Evolutionary conservation across 2,329 filamentous ascomycete species (phyloP).

Genomic region (Ophiostoma tasmaniense): DNA sequence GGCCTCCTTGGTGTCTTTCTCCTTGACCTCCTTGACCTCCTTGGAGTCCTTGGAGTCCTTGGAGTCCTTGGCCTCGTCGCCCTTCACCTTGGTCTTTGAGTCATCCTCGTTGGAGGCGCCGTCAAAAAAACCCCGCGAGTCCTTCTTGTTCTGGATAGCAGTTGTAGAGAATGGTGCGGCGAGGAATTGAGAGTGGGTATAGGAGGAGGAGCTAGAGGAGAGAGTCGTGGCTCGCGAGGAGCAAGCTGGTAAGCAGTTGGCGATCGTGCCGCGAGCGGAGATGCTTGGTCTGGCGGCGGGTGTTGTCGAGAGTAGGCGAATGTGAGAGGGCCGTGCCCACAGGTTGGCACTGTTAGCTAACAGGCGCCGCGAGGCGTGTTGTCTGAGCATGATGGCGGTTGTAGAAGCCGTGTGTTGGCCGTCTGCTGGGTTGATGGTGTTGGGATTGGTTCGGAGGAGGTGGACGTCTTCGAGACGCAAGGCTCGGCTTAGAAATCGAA

Average conservation of each 20-base stretch:
- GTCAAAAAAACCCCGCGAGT: constrained; percentile 21
- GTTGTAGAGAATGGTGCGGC: constrained; percentile 16
- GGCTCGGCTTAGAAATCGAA: constrained; percentile 13
- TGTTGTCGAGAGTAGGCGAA: constrained; percentile 12
- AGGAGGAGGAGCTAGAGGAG: not conserved
- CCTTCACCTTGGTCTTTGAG: constrained; percentile 19
- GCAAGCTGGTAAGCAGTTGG: not conserved
- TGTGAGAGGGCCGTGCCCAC: constrained; percentile 6
- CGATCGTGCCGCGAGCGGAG: not conserved
- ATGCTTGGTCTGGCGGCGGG: constrained; percentile 7
- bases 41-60: constrained; percentile 11
- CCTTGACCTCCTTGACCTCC: not conserved
- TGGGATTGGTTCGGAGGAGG: not conserved
- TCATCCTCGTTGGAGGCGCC: constrained; percentile 8
- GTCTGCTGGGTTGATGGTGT: not conserved
- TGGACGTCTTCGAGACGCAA: not conserved
- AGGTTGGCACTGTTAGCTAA: constrained; percentile 11
- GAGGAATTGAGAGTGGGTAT: not conserved
- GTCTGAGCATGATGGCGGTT: constrained; percentile 20
- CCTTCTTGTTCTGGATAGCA: constrained; percentile 18
- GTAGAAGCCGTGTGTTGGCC: not conserved
- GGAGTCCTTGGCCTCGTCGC: constrained; percentile 13
- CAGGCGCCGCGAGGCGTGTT: constrained; percentile 20
- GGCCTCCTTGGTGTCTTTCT: constrained; percentile 6
- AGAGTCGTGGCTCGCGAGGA: not conserved